Conservation (phyloP, 169 alveolate genomes). For the Plasmodium knowlesi region DNA sequence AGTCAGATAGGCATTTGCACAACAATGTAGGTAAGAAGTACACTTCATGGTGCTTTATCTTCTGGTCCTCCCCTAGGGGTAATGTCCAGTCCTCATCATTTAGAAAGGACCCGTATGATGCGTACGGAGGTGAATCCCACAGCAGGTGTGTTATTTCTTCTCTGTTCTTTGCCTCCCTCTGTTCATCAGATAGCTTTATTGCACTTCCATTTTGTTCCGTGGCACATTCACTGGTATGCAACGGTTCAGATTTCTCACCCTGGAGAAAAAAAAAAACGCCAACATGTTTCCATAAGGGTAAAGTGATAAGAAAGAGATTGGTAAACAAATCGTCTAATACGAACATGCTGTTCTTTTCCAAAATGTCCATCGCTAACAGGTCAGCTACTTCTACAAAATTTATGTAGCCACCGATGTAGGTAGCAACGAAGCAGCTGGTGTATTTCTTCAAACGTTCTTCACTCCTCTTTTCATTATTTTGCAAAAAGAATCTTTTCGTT, state of each 20-base stretch:
- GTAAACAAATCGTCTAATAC: conserved; percentile 61
- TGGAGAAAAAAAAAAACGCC: neutral
- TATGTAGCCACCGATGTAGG: conserved; percentile 50
- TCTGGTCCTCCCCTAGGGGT: neutral
- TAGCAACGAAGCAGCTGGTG: conserved; percentile 26
- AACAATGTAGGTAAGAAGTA: neutral
- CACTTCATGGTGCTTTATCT: neutral
- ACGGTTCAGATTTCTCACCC: neutral
- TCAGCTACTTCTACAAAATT: conserved; percentile 45
- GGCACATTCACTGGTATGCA: neutral
- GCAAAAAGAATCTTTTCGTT: conserved; percentile 1
- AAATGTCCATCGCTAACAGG: neutral
- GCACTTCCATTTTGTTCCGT: neutral
- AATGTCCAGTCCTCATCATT: neutral
- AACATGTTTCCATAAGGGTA: conserved; percentile 23
- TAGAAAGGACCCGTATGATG: conserved; percentile 24
- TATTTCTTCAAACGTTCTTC: neutral
- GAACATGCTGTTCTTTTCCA: conserved; percentile 20
- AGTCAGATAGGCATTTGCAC: conserved; percentile 19
- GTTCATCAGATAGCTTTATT: neutral
- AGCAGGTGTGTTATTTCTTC: neutral
- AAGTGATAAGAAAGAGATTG: conserved; percentile 24
- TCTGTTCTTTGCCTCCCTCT: neutral
- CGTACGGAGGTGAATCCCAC: neutral
- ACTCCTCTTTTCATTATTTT: neutral